Percentiles rank a stretch among this genome's conserved stretches.
Conservation (phyloP, 192 early-diverging fungal genomes). For the Backusella parvicylindrica region DNA sequence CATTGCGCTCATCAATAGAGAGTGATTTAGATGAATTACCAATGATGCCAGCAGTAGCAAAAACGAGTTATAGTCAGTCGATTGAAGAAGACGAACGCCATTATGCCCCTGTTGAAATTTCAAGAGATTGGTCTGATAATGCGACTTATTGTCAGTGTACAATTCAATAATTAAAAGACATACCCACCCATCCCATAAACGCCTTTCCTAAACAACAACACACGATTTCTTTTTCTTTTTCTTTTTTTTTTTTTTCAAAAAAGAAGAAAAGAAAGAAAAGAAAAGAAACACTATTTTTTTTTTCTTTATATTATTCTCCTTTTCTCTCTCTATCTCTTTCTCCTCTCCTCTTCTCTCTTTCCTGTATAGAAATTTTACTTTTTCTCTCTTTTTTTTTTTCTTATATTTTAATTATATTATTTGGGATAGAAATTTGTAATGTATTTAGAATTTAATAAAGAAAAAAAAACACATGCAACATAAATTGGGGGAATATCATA, state of each 20-base stretch:
- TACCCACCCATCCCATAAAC: background rate
- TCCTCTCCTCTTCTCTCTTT: background rate
- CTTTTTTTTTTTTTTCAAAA: no score
- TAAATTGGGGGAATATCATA: background rate
- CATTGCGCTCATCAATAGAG: background rate
- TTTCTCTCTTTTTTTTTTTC: background rate
- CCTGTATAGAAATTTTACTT: background rate
- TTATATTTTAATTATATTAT: constrained; percentile 3
- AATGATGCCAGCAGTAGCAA: background rate
- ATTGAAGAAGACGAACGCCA: background rate
- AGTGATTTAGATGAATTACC: background rate
- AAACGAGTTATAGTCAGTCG: background rate
- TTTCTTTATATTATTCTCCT: background rate
- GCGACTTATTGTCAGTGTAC: constrained; percentile 23
- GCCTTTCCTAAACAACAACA: background rate
- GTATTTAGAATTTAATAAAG: background rate
- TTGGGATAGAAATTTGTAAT: constrained; percentile 1
- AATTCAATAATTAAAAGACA: constrained; percentile 15
- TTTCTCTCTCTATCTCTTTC: no score
- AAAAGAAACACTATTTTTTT: background rate
- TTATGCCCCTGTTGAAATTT: background rate
- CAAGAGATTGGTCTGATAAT: background rate
- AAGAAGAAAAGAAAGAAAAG: background rate
- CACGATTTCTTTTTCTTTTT: no score
- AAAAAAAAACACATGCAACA: background rate